phyloP scores from a whole-genome alignment of 805 yeast species.

The Dipodascus geniculatus region DNA sequence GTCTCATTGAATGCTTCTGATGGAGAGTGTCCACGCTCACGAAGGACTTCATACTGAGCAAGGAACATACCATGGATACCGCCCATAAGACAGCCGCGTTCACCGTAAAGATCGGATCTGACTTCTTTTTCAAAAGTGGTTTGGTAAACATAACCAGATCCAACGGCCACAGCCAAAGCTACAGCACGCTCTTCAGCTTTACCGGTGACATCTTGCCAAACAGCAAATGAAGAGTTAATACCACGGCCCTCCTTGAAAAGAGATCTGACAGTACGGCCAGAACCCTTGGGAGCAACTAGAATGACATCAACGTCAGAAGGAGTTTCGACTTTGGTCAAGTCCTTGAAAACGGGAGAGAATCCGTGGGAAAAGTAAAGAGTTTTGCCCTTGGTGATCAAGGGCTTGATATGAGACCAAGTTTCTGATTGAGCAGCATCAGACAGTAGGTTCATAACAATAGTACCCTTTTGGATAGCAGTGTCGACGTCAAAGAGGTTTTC shows the following conservation, averaged over 20 bases:
- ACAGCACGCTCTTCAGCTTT: constrained; percentile 98
- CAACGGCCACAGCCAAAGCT: constrained; percentile 97
- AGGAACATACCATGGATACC: constrained; percentile 99
- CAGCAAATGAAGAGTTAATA: constrained; percentile 98
- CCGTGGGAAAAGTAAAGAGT: constrained; percentile 99
- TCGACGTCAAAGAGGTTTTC: constrained; percentile 90
- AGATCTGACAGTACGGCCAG: constrained; percentile 99
- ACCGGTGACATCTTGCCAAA: constrained; percentile 98
- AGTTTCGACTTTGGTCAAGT: constrained; percentile 90
- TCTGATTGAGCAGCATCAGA: constrained; percentile 99
- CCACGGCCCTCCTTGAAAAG: constrained; percentile 99
- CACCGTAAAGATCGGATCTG: constrained; percentile 98
- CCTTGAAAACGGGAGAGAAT: constrained; percentile 98
- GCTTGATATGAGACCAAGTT: constrained; percentile 84
- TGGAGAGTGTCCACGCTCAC: constrained; percentile 99
- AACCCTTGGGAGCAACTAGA: constrained; percentile 99
- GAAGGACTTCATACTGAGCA: constrained; percentile 98
- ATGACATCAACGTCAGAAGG: constrained; percentile 93
- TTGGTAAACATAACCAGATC: constrained; percentile 99
- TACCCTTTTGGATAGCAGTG: constrained; percentile 89
- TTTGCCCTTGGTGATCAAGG: constrained; percentile 91
- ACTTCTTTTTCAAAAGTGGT: constrained; percentile 99
- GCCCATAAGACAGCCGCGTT: constrained; percentile 99
- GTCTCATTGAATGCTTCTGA: constrained; percentile 99
- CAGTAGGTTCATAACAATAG: constrained; percentile 92